Evolutionary conservation across 1,284 basidiomycete genomes (phyloP).

Genomic region (Ceratobasidium theobromae): DNA sequence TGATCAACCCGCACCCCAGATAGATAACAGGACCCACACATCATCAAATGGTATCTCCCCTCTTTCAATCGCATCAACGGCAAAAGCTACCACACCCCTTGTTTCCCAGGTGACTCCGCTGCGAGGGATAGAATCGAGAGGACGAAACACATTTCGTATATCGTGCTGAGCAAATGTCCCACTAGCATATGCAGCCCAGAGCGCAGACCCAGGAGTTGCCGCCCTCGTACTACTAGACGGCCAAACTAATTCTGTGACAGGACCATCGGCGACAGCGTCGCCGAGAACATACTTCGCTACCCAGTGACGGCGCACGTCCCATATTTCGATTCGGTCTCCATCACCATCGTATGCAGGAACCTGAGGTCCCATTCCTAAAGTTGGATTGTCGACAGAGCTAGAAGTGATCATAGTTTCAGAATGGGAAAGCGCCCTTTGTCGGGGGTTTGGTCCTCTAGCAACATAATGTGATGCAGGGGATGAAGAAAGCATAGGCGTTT

Average conservation of each 20-base stretch:
- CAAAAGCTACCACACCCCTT: constrained; percentile 68
- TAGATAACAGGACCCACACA: constrained; percentile 53
- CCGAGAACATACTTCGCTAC: constrained; percentile 79
- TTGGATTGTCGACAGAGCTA: constrained; percentile 11
- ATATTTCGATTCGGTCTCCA: constrained; percentile 62
- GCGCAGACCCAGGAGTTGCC: constrained; percentile 41
- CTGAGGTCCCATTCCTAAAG: neutral
- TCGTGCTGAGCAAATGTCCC: constrained; percentile 82
- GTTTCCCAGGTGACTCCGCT: constrained; percentile 69
- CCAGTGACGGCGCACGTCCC: constrained; percentile 82
- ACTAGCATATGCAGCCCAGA: constrained; percentile 77
- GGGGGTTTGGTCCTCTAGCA: neutral
- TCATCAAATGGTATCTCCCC: constrained; percentile 87
- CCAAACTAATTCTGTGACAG: constrained; percentile 49
- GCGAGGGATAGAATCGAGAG: constrained; percentile 70
- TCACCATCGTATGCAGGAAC: constrained; percentile 10
- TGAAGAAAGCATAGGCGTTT: constrained; percentile 34
- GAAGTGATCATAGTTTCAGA: constrained; percentile 21
- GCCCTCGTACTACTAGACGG: neutral
- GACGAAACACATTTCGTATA: constrained; percentile 55
- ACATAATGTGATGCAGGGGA: constrained; percentile 23
- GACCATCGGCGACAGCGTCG: constrained; percentile 63
- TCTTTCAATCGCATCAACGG: constrained; percentile 55
- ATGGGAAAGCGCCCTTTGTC: constrained; percentile 23
- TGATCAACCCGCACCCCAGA: neutral